Evolutionary conservation across 2,329 filamentous ascomycete genomes (phyloP).

Genomic region (Ceratocystis papillata): DNA sequence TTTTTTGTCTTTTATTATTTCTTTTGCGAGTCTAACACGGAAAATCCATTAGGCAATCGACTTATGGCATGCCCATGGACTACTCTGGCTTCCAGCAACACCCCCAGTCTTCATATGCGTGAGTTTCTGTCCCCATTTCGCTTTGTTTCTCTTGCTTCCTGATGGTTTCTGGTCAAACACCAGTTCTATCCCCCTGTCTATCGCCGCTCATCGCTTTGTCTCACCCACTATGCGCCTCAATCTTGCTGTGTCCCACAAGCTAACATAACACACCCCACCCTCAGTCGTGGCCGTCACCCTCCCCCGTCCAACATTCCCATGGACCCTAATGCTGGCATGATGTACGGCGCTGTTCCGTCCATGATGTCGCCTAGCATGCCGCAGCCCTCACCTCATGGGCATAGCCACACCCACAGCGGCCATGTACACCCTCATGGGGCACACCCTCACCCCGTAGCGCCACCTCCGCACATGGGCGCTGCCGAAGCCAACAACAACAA

Average conservation of each 20-base stretch:
- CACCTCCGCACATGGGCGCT: slow-evolving; percentile 19
- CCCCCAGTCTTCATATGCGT: slow-evolving; percentile 36
- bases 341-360: slow-evolving; percentile 22
- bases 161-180: neutral
- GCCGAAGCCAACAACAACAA: slow-evolving; percentile 27
- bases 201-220: neutral
- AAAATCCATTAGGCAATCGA: slow-evolving; percentile 13
- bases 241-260: slow-evolving; percentile 34
- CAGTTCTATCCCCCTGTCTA: too few relatives aligned
- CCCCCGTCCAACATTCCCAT: slow-evolving; percentile 16
- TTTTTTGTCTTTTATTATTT: slow-evolving; percentile 21
- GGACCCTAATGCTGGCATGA: slow-evolving; percentile 21
- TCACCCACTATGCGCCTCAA: slow-evolving; percentile 28
- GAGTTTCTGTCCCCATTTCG: slow-evolving; percentile 33
- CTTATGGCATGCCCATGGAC: slow-evolving; percentile 25
- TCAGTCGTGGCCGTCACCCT: slow-evolving; percentile 25
- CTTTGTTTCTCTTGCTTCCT: neutral
- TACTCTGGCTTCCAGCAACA: slow-evolving; percentile 25
- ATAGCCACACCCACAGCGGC: slow-evolving; percentile 31
- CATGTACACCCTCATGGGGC: slow-evolving; percentile 28
- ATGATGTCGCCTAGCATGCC: slow-evolving; percentile 24
- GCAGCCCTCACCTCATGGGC: slow-evolving; percentile 21
- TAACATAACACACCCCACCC: slow-evolving; percentile 20
- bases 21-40: neutral
- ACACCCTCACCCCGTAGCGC: slow-evolving; percentile 18